Percentiles rank a stretch among this genome's conserved stretches.
Evolutionary conservation across 768 basidiomycete species (phyloP).

Genomic region (Pulveroboletus sp.): DNA sequence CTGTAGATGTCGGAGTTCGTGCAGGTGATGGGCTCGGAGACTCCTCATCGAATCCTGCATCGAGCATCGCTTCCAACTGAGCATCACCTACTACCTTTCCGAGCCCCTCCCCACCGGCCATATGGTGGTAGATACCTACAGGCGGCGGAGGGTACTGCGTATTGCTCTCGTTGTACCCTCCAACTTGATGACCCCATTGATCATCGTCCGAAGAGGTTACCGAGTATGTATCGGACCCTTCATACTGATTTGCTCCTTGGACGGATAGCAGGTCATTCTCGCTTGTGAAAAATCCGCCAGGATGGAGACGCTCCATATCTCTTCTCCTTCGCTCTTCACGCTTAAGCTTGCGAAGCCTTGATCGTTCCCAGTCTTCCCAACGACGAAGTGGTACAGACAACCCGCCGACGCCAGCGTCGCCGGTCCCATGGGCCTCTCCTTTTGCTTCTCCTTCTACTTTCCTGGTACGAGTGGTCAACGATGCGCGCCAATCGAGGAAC

Average conservation of each 20-base stretch:
- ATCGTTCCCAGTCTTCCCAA: slow-evolving; percentile 99
- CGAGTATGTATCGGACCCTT: slow-evolving; percentile 79
- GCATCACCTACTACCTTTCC: slow-evolving; percentile 59
- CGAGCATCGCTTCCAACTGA: slow-evolving; percentile 91
- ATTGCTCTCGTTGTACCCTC: slow-evolving; percentile 89
- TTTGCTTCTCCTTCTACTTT: slow-evolving; percentile 93
- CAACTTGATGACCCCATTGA: slow-evolving; percentile 94
- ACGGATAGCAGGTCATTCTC: slow-evolving; percentile 65
- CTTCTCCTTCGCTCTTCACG: slow-evolving; percentile 80
- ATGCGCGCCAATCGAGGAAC: background rate
- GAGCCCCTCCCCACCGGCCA: slow-evolving; percentile 23
- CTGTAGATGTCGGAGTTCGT: slow-evolving; percentile 26
- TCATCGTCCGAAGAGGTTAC: slow-evolving; percentile 89
- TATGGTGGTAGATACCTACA: slow-evolving; percentile 55
- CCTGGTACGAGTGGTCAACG: slow-evolving; percentile 41
- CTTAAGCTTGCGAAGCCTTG: slow-evolving; percentile 83
- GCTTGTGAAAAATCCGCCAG: slow-evolving; percentile 59
- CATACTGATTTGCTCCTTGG: slow-evolving; percentile 61
- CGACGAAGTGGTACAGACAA: slow-evolving; percentile 85
- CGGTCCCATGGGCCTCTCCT: slow-evolving; percentile 72
- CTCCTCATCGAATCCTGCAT: slow-evolving; percentile 75
- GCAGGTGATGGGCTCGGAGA: slow-evolving; percentile 51
- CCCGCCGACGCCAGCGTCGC: slow-evolving; percentile 49
- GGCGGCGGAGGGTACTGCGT: slow-evolving; percentile 82
- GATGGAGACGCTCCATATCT: slow-evolving; percentile 80